These are phyloP conservation scores for Phytopythium helicoides DNA, from an alignment of 352 stramenopile genomes.

Conservation along the genomic window DNA sequence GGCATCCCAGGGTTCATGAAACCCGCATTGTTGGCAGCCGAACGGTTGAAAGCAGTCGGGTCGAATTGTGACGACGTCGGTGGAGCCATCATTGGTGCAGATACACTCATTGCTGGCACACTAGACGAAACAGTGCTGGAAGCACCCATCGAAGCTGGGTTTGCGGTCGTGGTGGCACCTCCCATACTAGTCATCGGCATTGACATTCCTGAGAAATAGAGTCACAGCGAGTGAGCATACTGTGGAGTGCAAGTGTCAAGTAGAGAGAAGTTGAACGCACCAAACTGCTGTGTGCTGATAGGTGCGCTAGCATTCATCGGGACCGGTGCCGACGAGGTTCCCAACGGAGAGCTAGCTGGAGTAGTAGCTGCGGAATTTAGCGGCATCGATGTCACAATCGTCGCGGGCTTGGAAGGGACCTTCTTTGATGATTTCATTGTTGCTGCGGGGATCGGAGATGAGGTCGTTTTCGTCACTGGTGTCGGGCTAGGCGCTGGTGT, in stretches of 20 bases:
- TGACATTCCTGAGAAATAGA: background rate
- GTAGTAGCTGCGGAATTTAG: background rate
- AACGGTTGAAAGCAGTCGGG: conserved; percentile 1
- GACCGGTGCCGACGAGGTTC: too few relatives aligned
- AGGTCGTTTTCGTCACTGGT: background rate
- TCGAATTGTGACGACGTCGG: conserved; percentile 1
- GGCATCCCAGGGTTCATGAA: conserved; percentile 33
- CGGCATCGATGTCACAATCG: background rate
- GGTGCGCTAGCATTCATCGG: too few relatives aligned
- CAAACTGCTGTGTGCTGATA: background rate
- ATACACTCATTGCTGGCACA: background rate
- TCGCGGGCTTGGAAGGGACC: background rate
- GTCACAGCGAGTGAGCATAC: background rate
- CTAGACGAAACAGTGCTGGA: background rate
- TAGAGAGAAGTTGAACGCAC: background rate
- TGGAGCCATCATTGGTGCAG: background rate
- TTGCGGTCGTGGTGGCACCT: background rate
- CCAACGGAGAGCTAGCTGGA: background rate
- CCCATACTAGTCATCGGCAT: background rate
- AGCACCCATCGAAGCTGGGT: background rate
- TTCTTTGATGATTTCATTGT: background rate
- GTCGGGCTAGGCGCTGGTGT: background rate
- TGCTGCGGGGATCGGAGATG: background rate
- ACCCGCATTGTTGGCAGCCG: background rate
- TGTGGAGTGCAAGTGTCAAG: too few relatives aligned